Percentiles rank a stretch among this genome's conserved stretches.
These are phyloP conservation scores for Talaromyces borbonicus DNA, from an alignment of 495 filamentous ascomycete species.

Conservation along the genomic window DNA sequence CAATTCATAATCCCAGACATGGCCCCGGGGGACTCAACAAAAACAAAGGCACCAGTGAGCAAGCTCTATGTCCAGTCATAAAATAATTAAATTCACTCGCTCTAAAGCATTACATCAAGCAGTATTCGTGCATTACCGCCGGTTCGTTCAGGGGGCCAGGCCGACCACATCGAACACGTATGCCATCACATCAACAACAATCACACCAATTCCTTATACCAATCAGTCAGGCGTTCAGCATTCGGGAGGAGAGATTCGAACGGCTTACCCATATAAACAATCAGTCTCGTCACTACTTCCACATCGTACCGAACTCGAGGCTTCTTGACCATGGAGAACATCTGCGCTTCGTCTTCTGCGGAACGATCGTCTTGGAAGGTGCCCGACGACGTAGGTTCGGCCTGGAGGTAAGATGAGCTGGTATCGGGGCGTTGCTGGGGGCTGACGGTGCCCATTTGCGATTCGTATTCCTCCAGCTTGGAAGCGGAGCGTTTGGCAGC, in stretches of 20 bases:
- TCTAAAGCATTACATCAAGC: background rate
- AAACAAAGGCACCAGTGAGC: no score
- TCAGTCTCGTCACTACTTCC: conserved; percentile 90
- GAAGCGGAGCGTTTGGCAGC: conserved; percentile 20
- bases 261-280: conserved; percentile 79
- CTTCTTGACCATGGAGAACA: conserved; percentile 76
- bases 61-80: background rate
- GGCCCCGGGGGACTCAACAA: no score
- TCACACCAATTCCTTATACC: conserved; percentile 20
- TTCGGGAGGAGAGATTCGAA: background rate
- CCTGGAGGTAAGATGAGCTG: conserved; percentile 20
- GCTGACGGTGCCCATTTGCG: conserved; percentile 56
- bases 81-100: background rate
- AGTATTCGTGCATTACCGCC: background rate
- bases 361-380: conserved; percentile 11
- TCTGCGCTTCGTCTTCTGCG: conserved; percentile 55
- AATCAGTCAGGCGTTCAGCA: background rate
- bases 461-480: conserved; percentile 52
- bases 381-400: conserved; percentile 17
- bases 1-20: no score
- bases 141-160: conserved; percentile 9
- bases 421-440: conserved; percentile 19
- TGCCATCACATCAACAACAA: conserved; percentile 25
- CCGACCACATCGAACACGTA: conserved; percentile 20
- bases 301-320: conserved; percentile 93